Evolutionary conservation across 1,284 basidiomycete species (phyloP), one percentile per base, ranked within the genome.

Genomic region (Tetrapyrgos nigripes): DNA sequence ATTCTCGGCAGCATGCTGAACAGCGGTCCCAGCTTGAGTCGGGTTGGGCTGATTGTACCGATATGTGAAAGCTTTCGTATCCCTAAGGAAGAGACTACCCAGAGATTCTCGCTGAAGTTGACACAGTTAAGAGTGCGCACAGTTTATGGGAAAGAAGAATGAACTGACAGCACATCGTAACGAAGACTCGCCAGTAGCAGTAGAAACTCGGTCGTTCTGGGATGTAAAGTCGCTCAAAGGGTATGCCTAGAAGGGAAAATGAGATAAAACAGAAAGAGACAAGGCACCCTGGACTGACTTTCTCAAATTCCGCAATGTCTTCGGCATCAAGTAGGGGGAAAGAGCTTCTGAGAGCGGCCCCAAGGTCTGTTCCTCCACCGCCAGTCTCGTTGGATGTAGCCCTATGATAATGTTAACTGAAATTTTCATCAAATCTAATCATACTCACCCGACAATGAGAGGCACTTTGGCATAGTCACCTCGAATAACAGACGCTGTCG

Each of bases 381-480:
- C 55, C 50, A 19, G 59, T 60, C 27, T 60, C 59, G 31, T 60
- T 60, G 26, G 59, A 60, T 23, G 59, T 60, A 14, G 59, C 43
- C 3, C 59, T 60, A 26, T 11, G 3, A n/a, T 23, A 23, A 19
- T 9, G 27, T 51, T 2, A 23, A n/a, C 31, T 33, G 14, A 14
- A 33, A 33, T 33, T 33, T 33, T n/a, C n/a, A n/a, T n/a, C n/a
- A n/a, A n/a, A 26, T 24, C 9, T 24, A 48, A 29, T 14, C 19
- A n/a, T 26, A 69, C 79, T 46, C 66, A 86, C 85, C 85, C 85
- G 40, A 85, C 79, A 33, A 88, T 81, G 1, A 87, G 64, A n/a
- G 84, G 81, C 3, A 87, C 80, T 24, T 75, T 70, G 1, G 74
- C 68, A 59, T 83, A 84, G 27, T 76, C 73, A 3, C 82, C 80